Percentiles rank a stretch among this genome's conserved stretches.
Evolutionary conservation across 805 yeast genomes (phyloP).

Genomic region (Blastobotrys chiropterorum): DNA sequence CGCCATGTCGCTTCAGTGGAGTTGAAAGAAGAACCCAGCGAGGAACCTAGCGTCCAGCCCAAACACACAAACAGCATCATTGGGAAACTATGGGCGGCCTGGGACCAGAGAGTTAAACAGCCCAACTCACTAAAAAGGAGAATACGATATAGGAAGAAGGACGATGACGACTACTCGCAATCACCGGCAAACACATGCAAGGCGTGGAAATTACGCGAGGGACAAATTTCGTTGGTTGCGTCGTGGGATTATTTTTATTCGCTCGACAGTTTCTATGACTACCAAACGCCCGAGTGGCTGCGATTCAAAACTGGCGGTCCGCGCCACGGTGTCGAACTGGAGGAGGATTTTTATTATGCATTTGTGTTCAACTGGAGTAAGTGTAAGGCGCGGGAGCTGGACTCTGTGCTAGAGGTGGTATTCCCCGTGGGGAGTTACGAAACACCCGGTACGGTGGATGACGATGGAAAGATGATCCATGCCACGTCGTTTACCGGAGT

Average conservation of each 20-base stretch:
- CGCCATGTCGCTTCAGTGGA: background rate
- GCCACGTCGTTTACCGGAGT: slow-evolving; percentile 9
- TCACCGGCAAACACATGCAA: background rate
- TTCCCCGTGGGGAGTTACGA: slow-evolving; percentile 5
- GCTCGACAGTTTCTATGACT: slow-evolving; percentile 21
- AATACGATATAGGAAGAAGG: background rate
- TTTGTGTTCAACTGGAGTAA: slow-evolving; percentile 11
- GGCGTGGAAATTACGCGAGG: slow-evolving; percentile 5
- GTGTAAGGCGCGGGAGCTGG: slow-evolving; percentile 6
- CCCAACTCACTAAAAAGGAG: background rate
- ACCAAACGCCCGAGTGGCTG: slow-evolving; percentile 17
- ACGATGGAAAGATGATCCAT: slow-evolving; percentile 4
- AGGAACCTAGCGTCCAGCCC: background rate
- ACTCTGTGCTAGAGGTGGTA: slow-evolving; percentile 2
- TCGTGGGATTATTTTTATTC: slow-evolving; percentile 31
- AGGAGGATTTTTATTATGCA: slow-evolving; percentile 16
- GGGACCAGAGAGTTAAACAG: background rate
- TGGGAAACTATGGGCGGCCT: background rate
- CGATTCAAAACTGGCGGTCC: background rate
- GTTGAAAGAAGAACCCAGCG: background rate
- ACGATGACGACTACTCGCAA: background rate
- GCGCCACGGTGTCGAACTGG: slow-evolving; percentile 10
- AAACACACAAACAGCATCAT: background rate
- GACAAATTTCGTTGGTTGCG: slow-evolving; percentile 27
- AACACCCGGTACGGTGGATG: slow-evolving; percentile 1